Evolutionary conservation across 371 early-diverging fungal species (phyloP), one percentile per base, ranked within the genome.

Genomic region (Actinomortierella wolfii): DNA sequence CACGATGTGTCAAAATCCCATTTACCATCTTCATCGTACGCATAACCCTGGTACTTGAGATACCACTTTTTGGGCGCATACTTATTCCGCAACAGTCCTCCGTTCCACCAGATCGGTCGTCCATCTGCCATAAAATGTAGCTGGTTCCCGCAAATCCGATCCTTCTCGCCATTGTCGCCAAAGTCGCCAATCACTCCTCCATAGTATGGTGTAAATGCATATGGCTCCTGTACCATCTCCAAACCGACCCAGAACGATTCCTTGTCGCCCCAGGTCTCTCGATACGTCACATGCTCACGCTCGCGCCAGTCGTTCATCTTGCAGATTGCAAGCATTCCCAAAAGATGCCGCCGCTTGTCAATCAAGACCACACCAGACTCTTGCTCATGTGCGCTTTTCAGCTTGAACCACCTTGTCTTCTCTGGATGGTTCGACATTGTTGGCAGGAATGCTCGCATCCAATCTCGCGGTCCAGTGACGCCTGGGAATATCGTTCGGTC

Each of bases 351-450:
- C 15, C 42, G 52, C 60, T 88, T 89, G 64, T 89, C 68, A 44
- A 89, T 78, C 18, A 84, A 84, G 0, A 88, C 86, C 3, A 86
- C 82, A 29, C 89, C 87, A 4, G 89, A 88, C 48, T 89, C 89
- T 78, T 81, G 80, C 64, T 88, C 86, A 58, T 89, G 87, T 20
- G 80, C 79, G 1, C 82, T 78, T 18, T 70, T 70, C 7, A 45
- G 54, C 1, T 61, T 59, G 79, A 81, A 83, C 85, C 83, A 84
- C 23, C 83, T 74, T 2, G 85, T 79, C 50, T 80, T 75, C 40
- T 67, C 49, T 0, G 83, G 71, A 24, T 77, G 71, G n/a, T 79
- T 78, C 41, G 82, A 85, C 59, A 59, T 73, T 6, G 79, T 77
- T 2, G 83, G 84, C 50, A 86, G 61, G 53, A 85, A 86, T 2